Evolutionary conservation across 257 asterid genomes (phyloP).

Genomic region (Forsythia viridissima): DNA sequence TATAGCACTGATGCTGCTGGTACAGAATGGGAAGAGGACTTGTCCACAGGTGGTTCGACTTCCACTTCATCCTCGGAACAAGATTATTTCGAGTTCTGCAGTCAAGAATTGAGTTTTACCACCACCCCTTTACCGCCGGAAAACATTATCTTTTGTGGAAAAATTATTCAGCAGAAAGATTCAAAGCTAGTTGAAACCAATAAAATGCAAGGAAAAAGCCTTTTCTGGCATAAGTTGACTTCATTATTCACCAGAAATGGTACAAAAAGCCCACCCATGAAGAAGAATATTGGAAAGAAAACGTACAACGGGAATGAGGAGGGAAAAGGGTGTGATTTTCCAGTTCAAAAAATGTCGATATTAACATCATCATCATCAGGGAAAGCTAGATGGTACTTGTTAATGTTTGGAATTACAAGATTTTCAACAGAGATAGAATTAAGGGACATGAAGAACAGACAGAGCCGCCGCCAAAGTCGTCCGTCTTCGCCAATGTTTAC

Average conservation of each 20-base stretch:
- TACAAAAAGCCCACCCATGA: conserved; percentile 12
- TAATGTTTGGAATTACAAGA: conserved; percentile 54
- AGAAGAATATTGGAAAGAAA: neutral
- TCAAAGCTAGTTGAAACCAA: conserved; percentile 13
- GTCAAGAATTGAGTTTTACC: conserved; percentile 22
- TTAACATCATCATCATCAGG: conserved; percentile 44
- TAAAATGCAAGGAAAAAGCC: conserved; percentile 10
- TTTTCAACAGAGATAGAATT: conserved; percentile 45
- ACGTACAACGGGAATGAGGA: too few species aligned
- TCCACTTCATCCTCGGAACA: conserved; percentile 26
- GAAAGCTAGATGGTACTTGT: conserved; percentile 52
- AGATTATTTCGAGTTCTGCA: conserved; percentile 37
- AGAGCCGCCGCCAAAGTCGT: conserved; percentile 41
- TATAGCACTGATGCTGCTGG: conserved; percentile 28
- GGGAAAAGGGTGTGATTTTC: neutral
- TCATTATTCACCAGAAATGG: conserved; percentile 1
- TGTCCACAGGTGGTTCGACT: conserved; percentile 27
- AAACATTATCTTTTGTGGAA: conserved; percentile 66
- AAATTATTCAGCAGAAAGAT: conserved; percentile 36
- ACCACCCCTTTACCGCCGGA: conserved; percentile 9
- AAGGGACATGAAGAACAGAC: conserved; percentile 60
- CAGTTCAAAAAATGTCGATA: conserved; percentile 35
- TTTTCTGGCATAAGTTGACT: conserved; percentile 24
- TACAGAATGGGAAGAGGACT: conserved; percentile 32
- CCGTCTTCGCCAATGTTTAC: conserved; percentile 20